phyloP scores from a whole-genome alignment of 148 eudicot genomes.

The Rhododendron griersonianum region DNA sequence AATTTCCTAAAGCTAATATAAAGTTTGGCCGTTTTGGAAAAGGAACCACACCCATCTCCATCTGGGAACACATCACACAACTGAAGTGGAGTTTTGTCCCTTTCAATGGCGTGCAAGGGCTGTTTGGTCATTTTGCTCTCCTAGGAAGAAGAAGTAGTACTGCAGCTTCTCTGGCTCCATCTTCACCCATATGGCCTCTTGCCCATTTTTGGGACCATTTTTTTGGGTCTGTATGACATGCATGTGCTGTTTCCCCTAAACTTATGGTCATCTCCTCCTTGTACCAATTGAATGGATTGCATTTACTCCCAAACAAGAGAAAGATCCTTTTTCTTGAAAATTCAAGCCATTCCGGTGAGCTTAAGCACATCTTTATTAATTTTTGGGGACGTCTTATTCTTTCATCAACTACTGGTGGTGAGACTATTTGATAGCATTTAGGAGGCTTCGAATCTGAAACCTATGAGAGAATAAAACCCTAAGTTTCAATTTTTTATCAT shows the following conservation, averaged over 20 bases:
- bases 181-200: not conserved
- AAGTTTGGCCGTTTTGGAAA: not conserved
- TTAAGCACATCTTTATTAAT: not conserved
- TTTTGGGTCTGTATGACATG: not conserved
- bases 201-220: constrained; percentile 3
- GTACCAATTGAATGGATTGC: not conserved
- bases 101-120: constrained; percentile 7
- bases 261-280: not conserved
- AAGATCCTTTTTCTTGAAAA: not conserved
- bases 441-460: not conserved
- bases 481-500: not conserved
- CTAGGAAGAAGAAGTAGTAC: not conserved
- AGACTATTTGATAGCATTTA: not conserved
- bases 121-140: not conserved
- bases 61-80: not conserved
- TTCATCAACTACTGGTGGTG: not conserved
- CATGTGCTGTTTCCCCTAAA: not conserved
- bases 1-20: not conserved
- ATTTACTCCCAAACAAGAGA: not conserved
- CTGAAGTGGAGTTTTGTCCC: constrained; percentile 2
- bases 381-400: not conserved
- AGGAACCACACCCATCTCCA: not conserved
- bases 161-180: not conserved
- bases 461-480: not conserved
- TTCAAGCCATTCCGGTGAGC: not conserved